Evolutionary conservation across 2,329 filamentous ascomycete genomes (phyloP), one percentile per base, ranked within the genome.

Genomic region (Fusarium coffeatum): DNA sequence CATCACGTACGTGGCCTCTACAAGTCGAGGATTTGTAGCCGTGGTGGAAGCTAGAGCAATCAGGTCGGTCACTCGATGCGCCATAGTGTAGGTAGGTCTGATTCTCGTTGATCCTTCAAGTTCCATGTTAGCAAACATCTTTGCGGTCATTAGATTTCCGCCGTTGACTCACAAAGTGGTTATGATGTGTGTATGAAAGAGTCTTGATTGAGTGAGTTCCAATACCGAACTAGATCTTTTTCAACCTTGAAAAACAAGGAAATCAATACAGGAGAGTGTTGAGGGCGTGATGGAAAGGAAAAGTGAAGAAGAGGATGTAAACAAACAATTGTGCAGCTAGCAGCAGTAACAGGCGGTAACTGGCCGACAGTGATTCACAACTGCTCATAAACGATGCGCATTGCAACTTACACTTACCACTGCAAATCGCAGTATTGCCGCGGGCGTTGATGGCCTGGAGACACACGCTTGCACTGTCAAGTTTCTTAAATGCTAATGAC

Each of bases 1-100:
- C 53, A 59, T 59, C 1, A 62, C 10, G 3, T 45, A 64, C 3
- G 48, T 55, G 1, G 28, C 55, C n/a, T 43, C 47, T 2, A 59
- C 48, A 4, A 59, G 30, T 12, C 12, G 12, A 13, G 28, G 27
- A 5, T 11, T 11, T 5, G 11, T 28, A 12, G 27, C 27, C 27
- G 10, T 28, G 27, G 27, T 28, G 27, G 10, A 5, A 28, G 27
- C 27, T 28, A 11, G 27, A 28, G 27, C 23, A 23, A 23, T 25
- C 25, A 25, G 7, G 27, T 28, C 27, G 27, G 27, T 11, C 10
- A 11, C 27, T 28, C 10, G 27, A 3, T 8, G 10, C 15, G 30
- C 13, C 30, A 32, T 32, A 1, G 30, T 32, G 1, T 3, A 32
- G 3, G 15, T 8, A 16, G 8, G 2, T 1, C 9, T 6, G 2